phyloP scores from a whole-genome alignment of 2,329 filamentous ascomycete species.

The Lachnellula arida region DNA sequence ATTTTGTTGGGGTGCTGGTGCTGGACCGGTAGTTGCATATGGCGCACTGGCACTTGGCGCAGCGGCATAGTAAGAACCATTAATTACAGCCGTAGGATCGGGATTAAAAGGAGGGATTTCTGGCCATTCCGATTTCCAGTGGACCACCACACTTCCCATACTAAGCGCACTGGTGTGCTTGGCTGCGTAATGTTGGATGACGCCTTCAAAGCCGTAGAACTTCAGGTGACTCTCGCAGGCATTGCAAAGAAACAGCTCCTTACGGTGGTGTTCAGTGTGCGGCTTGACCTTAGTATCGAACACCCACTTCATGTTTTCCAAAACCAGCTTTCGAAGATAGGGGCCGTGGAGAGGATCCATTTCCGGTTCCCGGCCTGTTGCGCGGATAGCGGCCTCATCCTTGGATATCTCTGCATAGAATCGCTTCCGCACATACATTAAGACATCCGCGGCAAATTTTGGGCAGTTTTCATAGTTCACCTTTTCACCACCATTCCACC shows the following conservation, averaged over 20 bases:
- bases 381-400: slow-evolving; percentile 44
- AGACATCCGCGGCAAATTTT: slow-evolving; percentile 66
- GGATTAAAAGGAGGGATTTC: slow-evolving; percentile 66
- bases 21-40: slow-evolving; percentile 28
- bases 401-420: slow-evolving; percentile 60
- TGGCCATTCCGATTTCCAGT: slow-evolving; percentile 81
- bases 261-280: slow-evolving; percentile 59
- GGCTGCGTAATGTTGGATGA: slow-evolving; percentile 78
- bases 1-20: slow-evolving; percentile 31
- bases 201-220: slow-evolving; percentile 70
- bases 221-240: slow-evolving; percentile 61
- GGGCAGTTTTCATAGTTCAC: slow-evolving; percentile 60
- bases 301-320: slow-evolving; percentile 85
- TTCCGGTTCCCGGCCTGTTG: slow-evolving; percentile 41
- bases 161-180: slow-evolving; percentile 73
- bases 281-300: slow-evolving; percentile 74
- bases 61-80: slow-evolving; percentile 30
- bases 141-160: slow-evolving; percentile 65
- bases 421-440: slow-evolving; percentile 61
- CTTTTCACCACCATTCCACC: slow-evolving; percentile 60
- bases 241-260: slow-evolving; percentile 73
- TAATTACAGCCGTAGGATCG: slow-evolving; percentile 43
- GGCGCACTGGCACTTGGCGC: slow-evolving; percentile 31
- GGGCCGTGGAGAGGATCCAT: slow-evolving; percentile 48
- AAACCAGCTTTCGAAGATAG: slow-evolving; percentile 58